A percentile compares a stretch with the other conserved stretches of the same genome.
Evolutionary conservation across 306 rosid genomes (phyloP).

Genomic region (Quercus cerris): DNA sequence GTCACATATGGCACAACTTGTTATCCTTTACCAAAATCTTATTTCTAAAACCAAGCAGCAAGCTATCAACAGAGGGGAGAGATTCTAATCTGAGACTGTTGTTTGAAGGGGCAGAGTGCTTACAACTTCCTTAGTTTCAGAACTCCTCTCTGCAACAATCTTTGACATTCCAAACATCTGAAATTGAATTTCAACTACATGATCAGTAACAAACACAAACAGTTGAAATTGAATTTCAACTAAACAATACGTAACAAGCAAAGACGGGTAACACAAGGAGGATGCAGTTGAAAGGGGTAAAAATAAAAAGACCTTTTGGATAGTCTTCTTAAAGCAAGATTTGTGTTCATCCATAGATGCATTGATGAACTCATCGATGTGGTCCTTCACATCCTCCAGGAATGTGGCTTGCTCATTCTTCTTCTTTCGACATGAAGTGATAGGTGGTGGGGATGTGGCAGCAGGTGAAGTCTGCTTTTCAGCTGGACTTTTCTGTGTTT

Average conservation of each 20-base stretch:
- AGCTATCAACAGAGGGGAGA: not conserved
- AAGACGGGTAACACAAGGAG: not conserved
- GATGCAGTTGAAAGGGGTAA: not conserved
- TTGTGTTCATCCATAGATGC: conserved; percentile 94
- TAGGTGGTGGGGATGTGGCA: conserved; percentile 29
- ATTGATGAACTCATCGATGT: conserved; percentile 74
- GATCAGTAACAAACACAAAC: not conserved
- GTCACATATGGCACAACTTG: not conserved
- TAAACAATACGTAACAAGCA: not conserved
- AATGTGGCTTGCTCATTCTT: conserved; percentile 73
- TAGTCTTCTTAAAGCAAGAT: conserved; percentile 77
- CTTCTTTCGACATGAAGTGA: conserved; percentile 75
- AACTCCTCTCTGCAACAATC: conserved; percentile 57
- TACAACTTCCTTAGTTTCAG: conserved; percentile 67
- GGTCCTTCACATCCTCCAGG: conserved; percentile 84
- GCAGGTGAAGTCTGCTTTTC: conserved; percentile 38
- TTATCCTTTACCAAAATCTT: not conserved
- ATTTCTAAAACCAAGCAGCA: not conserved
- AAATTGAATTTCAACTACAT: conserved; percentile 17
- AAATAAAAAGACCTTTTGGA: conserved; percentile 51
- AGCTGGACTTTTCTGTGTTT: conserved; percentile 37
- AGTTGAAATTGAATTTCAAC: conserved; percentile 31
- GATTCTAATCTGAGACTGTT: conserved; percentile 45
- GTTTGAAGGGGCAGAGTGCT: conserved; percentile 73
- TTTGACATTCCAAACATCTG: conserved; percentile 95